Evolutionary conservation across 805 yeast species (phyloP), one percentile per base, ranked within the genome.

Genomic region (Middelhovenomyces tepae): DNA sequence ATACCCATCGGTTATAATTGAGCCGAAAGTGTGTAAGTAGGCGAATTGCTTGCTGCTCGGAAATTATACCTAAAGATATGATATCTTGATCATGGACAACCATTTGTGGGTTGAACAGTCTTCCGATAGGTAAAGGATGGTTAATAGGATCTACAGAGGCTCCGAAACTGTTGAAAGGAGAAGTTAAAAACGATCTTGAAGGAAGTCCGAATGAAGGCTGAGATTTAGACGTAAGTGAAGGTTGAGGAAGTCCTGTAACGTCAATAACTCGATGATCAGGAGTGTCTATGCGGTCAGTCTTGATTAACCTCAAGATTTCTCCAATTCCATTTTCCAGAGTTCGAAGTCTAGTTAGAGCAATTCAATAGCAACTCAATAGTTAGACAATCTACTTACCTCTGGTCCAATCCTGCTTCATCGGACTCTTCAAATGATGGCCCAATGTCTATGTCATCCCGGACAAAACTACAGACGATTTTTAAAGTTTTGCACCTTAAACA

Each of bases 1-100:
- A 73, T 3, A 79, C 74, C 93, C 93, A 82, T 19, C 84, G 64
- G 4, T 86, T 84, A 48, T 76, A 81, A 46, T 78, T 67, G 31
- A 74, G 71, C 27, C 79, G 59, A 50, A 81, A 82, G 29, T 68
- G 69, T 34, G 64, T 65, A 42, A 81, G 55, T 24, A 80, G 53
- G 11, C 61, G 60, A 5, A 65, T 43, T 0, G 73, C 73, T 42
- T 77, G 75, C 2, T 56, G 52, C 25, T 62, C 45, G 1, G 71
- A 47, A 10, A 82, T 45, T 4, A 78, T 54, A 1, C 72, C 71
- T 16, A 68, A 45, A 2, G 69, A 44, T 2, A 81, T 59, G 2
- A 78, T 52, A 47, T 78, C 83, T 43, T 54, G 59, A 31, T 47
- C 51, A 7, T 46, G 40, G 4, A 33, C 37, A 5, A 43, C 48